Percentiles rank a stretch among this genome's conserved stretches.
Evolutionary conservation across 2,329 filamentous ascomycete genomes (phyloP).

Genomic region (Exophiala viscosa): DNA sequence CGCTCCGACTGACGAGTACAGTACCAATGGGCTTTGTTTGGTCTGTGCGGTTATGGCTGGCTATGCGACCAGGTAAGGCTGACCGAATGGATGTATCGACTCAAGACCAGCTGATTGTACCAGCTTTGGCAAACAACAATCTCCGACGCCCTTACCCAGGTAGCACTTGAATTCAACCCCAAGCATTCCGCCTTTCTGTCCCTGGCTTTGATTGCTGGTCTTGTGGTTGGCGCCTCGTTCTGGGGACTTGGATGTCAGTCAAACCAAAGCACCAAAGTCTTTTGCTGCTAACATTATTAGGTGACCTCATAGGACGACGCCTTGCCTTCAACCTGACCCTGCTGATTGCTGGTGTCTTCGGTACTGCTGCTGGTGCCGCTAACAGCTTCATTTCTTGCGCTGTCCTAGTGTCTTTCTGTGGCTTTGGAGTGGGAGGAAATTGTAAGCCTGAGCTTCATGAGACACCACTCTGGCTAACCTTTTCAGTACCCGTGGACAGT

Average conservation of each 20-base stretch:
- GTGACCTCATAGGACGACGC: constrained; percentile 51
- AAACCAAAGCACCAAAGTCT: background rate
- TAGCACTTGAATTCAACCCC: constrained; percentile 10
- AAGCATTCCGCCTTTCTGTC: constrained; percentile 38
- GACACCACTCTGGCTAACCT: background rate
- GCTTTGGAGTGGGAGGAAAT: constrained; percentile 34
- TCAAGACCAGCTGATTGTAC: constrained; percentile 42
- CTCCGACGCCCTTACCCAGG: constrained; percentile 13
- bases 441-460: background rate
- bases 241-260: constrained; percentile 46
- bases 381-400: constrained; percentile 42
- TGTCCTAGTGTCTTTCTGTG: constrained; percentile 53
- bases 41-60: constrained; percentile 81
- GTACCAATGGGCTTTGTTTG: constrained; percentile 83
- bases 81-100: constrained; percentile 53
- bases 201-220: constrained; percentile 52
- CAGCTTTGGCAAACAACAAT: constrained; percentile 34
- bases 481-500: constrained; percentile 30
- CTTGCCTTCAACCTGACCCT: constrained; percentile 59
- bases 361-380: constrained; percentile 42
- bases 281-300: constrained; percentile 32
- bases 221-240: constrained; percentile 55
- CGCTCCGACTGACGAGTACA: constrained; percentile 22
- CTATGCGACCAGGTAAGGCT: constrained; percentile 58
- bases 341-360: constrained; percentile 52